Percentiles rank a stretch among this genome's conserved stretches.
Conservation (phyloP, 768 basidiomycete genomes). For the Lactarius indigo region DNA sequence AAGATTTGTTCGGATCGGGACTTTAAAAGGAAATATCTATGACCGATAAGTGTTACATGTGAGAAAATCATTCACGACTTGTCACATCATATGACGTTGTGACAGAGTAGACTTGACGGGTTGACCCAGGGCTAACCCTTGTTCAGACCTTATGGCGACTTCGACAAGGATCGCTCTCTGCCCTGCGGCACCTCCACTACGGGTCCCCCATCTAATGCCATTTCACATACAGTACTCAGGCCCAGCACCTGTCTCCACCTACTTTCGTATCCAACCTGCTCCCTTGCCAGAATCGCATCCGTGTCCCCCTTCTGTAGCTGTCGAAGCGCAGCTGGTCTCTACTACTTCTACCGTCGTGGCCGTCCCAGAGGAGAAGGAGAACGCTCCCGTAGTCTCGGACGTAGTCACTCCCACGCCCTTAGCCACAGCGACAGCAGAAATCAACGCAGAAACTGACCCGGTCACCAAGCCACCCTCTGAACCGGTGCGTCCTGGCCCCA, state of each 20-base stretch:
- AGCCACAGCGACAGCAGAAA: not conserved
- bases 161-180: constrained; percentile 7
- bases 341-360: not conserved
- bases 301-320: not conserved
- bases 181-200: constrained; percentile 1
- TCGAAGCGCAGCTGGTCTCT: not conserved
- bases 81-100: not conserved
- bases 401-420: not conserved
- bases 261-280: constrained; percentile 54
- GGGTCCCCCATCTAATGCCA: constrained; percentile 69
- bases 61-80: not conserved
- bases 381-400: not conserved
- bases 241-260: constrained; percentile 68
- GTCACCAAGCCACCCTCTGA: not conserved
- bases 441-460: not conserved
- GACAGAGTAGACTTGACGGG: not conserved
- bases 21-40: too few relatives aligned
- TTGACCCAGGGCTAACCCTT: not conserved
- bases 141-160: constrained; percentile 1
- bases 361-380: not conserved
- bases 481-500: not conserved
- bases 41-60: not conserved
- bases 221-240: constrained; percentile 74
- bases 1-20: too few relatives aligned
- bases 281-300: constrained; percentile 20